phyloP scores from a whole-genome alignment of 2,329 filamentous ascomycete species.

The Diplodia intermedia region DNA sequence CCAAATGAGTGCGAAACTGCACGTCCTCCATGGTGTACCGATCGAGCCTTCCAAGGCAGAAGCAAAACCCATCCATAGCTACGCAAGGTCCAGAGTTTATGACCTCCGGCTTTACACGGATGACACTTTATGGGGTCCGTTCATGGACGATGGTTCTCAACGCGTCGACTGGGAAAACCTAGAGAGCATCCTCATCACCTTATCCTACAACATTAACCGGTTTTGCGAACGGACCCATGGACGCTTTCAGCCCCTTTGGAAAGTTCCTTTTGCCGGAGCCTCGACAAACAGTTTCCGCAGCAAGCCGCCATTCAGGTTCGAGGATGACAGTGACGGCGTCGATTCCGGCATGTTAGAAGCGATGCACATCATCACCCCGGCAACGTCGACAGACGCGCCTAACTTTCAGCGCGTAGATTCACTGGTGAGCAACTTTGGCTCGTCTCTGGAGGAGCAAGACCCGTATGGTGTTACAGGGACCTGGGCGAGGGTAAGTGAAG shows the following conservation, averaged over 20 bases:
- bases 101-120: conserved; percentile 73
- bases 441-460: conserved; percentile 53
- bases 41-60: conserved; percentile 43
- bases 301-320: conserved; percentile 18
- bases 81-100: conserved; percentile 73
- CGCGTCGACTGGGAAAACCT: conserved; percentile 81
- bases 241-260: conserved; percentile 43
- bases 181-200: conserved; percentile 74
- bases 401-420: conserved; percentile 16
- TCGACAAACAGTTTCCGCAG: conserved; percentile 35
- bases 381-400: neutral
- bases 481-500: conserved; percentile 61
- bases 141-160: conserved; percentile 66
- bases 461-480: conserved; percentile 75
- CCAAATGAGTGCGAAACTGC: conserved; percentile 73
- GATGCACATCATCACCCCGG: conserved; percentile 22
- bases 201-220: conserved; percentile 65
- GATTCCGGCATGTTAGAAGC: conserved; percentile 17
- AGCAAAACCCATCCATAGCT: conserved; percentile 58
- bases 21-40: conserved; percentile 70
- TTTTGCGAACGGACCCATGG: conserved; percentile 40
- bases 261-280: conserved; percentile 41
- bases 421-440: conserved; percentile 45
- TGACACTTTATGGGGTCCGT: conserved; percentile 73
- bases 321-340: neutral